Evolutionary conservation across 2,329 filamentous ascomycete species (phyloP).

Genomic region (Paecilomyces variotii): DNA sequence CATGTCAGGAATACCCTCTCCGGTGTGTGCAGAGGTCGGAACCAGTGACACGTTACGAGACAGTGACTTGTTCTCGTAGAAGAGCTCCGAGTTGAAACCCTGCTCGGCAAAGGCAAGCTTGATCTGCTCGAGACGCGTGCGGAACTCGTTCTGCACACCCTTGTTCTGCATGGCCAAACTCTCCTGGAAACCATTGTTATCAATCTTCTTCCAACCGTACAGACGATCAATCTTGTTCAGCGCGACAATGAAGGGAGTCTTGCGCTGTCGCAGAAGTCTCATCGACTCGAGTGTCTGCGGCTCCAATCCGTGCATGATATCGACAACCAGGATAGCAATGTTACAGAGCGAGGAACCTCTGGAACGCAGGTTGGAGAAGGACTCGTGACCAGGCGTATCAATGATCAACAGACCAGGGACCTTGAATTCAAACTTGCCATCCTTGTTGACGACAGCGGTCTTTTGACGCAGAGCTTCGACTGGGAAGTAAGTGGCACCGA

Average conservation of each 20-base stretch:
- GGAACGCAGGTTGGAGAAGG: conserved; percentile 95
- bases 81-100: conserved; percentile 95
- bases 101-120: conserved; percentile 94
- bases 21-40: conserved; percentile 95
- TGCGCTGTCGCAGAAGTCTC: conserved; percentile 82
- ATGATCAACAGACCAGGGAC: conserved; percentile 94
- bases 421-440: conserved; percentile 90
- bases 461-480: conserved; percentile 88
- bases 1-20: conserved; percentile 98
- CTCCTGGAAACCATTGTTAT: conserved; percentile 97
- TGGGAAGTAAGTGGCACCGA: conserved; percentile 98
- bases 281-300: conserved; percentile 97
- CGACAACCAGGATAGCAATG: conserved; percentile 96
- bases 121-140: conserved; percentile 78
- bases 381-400: conserved; percentile 99
- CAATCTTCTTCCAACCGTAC: conserved; percentile 97
- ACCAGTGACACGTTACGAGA: conserved; percentile 89
- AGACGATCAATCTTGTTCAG: conserved; percentile 99
- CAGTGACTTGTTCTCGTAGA: conserved; percentile 98
- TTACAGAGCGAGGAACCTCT: conserved; percentile 97
- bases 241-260: conserved; percentile 96
- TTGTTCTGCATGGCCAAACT: conserved; percentile 84
- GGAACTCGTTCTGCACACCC: conserved; percentile 89
- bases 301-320: conserved; percentile 99
- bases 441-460: conserved; percentile 85